A percentile compares a stretch with the other conserved stretches of the same genome.
Conservation (phyloP, 1,284 basidiomycete genomes). For the Amylostereum areolatum region DNA sequence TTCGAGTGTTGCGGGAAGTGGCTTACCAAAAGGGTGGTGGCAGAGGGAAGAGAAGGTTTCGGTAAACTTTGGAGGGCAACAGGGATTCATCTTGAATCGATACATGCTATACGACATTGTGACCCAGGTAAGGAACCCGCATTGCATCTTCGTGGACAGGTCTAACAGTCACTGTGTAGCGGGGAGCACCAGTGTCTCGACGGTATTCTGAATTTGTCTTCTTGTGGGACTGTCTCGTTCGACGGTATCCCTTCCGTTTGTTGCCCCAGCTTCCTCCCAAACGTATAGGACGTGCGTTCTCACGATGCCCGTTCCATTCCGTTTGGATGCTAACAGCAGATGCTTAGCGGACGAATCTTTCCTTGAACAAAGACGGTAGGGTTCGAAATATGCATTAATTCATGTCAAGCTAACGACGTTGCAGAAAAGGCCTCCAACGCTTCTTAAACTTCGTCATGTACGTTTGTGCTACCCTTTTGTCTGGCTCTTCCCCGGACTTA, state of each 20-base stretch:
- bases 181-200: conserved; percentile 58
- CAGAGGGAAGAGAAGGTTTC: conserved; percentile 68
- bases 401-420: conserved; percentile 4
- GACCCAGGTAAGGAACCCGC: conserved; percentile 58
- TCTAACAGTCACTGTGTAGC: conserved; percentile 28
- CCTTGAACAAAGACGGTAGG: conserved; percentile 77
- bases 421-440: conserved; percentile 75
- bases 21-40: conserved; percentile 79
- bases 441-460: conserved; percentile 77
- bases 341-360: conserved; percentile 76
- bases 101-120: conserved; percentile 77
- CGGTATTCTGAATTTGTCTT: conserved; percentile 90
- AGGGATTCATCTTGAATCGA: conserved; percentile 83
- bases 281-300: conserved; percentile 72
- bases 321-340: conserved; percentile 5
- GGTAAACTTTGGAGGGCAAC: conserved; percentile 73
- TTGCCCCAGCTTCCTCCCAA: conserved; percentile 88
- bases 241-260: conserved; percentile 87
- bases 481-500: neutral
- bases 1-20: conserved; percentile 62
- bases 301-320: no score
- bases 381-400: conserved; percentile 1
- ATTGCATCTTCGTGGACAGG: neutral
- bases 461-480: conserved; percentile 18
- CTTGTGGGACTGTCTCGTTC: conserved; percentile 76